phyloP scores from a whole-genome alignment of 805 yeast species.

The Blastobotrys attinorum region DNA sequence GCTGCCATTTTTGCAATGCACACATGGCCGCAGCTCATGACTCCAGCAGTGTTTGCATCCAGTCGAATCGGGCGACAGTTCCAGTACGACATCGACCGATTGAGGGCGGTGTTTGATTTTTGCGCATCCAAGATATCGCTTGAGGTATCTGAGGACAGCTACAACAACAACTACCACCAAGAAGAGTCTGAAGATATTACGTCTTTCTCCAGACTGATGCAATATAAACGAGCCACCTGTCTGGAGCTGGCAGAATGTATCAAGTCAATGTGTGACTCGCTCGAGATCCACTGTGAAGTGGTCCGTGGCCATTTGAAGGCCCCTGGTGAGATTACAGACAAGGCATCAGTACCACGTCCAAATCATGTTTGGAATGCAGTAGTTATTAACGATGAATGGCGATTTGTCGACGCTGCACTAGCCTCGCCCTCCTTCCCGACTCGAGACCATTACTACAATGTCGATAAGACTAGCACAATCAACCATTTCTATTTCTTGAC shows the following conservation, averaged over 20 bases:
- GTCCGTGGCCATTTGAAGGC: conserved; percentile 78
- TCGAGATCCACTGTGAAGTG: conserved; percentile 67
- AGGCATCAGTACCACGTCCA: conserved; percentile 33
- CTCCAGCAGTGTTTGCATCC: conserved; percentile 48
- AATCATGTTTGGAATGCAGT: conserved; percentile 91
- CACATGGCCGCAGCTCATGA: conserved; percentile 34
- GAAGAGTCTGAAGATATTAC: conserved; percentile 3
- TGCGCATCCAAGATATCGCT: conserved; percentile 48
- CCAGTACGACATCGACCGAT: conserved; percentile 44
- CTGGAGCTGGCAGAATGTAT: conserved; percentile 74
- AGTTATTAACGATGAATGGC: conserved; percentile 65
- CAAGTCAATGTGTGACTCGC: conserved; percentile 58
- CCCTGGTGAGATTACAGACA: conserved; percentile 53
- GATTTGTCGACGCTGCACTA: conserved; percentile 65
- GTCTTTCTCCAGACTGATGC: conserved; percentile 24
- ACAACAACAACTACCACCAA: conserved; percentile 17
- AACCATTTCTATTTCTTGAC: conserved; percentile 68
- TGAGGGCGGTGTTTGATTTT: conserved; percentile 58
- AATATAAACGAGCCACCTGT: conserved; percentile 48
- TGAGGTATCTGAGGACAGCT: conserved; percentile 12
- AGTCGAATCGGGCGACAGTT: conserved; percentile 48
- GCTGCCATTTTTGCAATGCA: conserved; percentile 25
- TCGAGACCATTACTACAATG: conserved; percentile 36
- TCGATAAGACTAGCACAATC: conserved; percentile 24
- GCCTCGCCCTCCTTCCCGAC: conserved; percentile 53